These are phyloP conservation scores for Gossypium bickii DNA, from an alignment of 345 rosid species.

Conservation along the genomic window DNA sequence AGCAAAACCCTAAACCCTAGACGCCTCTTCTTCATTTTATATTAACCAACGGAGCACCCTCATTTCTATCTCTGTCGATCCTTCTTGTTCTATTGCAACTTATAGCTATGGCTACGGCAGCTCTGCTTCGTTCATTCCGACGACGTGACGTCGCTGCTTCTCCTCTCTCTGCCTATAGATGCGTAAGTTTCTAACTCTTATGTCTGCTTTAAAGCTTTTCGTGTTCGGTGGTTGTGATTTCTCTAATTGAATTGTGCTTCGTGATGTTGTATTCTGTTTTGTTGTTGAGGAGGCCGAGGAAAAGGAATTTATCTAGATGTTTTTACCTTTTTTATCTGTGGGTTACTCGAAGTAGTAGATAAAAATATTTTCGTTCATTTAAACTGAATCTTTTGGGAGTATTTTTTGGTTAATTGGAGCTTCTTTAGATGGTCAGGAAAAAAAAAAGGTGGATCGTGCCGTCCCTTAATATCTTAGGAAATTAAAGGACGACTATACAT, in stretches of 20 bases:
- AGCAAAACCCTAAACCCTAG: constrained; percentile 46
- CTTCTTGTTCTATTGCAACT: neutral
- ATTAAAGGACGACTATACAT: neutral
- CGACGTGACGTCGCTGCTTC: constrained; percentile 62
- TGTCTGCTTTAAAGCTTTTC: neutral
- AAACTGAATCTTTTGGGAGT: no score
- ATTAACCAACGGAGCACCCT: neutral
- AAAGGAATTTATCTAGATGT: neutral
- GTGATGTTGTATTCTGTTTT: neutral
- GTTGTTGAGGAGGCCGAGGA: neutral
- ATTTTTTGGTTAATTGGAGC: no score
- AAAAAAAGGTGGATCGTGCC: no score
- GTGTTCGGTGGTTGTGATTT: neutral
- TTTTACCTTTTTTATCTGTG: neutral
- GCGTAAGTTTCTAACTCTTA: constrained; percentile 31
- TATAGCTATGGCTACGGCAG: constrained; percentile 54
- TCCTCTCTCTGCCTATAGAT: constrained; percentile 57
- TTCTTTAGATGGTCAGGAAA: no score
- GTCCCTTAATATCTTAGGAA: no score
- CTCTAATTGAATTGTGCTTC: neutral
- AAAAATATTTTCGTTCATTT: no score
- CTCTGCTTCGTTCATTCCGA: constrained; percentile 60
- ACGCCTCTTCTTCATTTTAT: neutral
- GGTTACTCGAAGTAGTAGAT: neutral
- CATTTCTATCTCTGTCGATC: neutral